Evolutionary conservation across 495 filamentous ascomycete genomes (phyloP), one percentile per base, ranked within the genome.

Genomic region (Penicillium subrubescens): DNA sequence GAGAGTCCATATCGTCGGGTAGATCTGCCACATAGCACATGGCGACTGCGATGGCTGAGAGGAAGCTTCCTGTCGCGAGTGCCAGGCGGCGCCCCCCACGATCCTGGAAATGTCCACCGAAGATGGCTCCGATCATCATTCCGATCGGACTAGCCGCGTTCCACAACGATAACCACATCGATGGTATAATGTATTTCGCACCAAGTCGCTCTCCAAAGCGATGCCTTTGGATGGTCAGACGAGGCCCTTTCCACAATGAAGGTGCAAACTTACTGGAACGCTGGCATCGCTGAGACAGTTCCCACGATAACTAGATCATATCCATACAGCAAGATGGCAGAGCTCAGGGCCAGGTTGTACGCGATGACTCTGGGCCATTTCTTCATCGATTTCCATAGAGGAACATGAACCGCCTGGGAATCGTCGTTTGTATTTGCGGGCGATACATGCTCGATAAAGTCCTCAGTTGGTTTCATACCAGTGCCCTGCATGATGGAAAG

Each of bases 261-360:
- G 39, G 15, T 33, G 39, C 33, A 5, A 27, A 58, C 67, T 51
- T 62, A 79, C 77, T 79, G 75, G 50, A 82, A 81, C 21, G 69
- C 67, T 34, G 78, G 77, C 75, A 83, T 79, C 5, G 78, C 76
- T n/a, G 80, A 76, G 5, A 81, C 75, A 50, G 74, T 77, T 8
- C 76, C 77, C 27, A 83, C 79, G 29, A 83, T 79, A n/a, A 78
- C 80, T n/a, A 78, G 66, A 41, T 83, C 81, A 65, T 81, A 83
- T 48, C 81, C 81, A 50, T 79, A 82, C 6, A 82, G 73, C n/a
- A 83, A 63, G 17, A 79, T 77, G 1, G 73, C 75, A 0, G 72
- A 73, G 14, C 73, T 71, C 25, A 77, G 50, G 0, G 73, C 73
- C 0, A 79, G 63, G 60, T 69, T 74, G 53, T 77, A 77, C 1